Evolutionary conservation across 495 filamentous ascomycete genomes (phyloP).

Genomic region (Saxophila tyrrhenica): DNA sequence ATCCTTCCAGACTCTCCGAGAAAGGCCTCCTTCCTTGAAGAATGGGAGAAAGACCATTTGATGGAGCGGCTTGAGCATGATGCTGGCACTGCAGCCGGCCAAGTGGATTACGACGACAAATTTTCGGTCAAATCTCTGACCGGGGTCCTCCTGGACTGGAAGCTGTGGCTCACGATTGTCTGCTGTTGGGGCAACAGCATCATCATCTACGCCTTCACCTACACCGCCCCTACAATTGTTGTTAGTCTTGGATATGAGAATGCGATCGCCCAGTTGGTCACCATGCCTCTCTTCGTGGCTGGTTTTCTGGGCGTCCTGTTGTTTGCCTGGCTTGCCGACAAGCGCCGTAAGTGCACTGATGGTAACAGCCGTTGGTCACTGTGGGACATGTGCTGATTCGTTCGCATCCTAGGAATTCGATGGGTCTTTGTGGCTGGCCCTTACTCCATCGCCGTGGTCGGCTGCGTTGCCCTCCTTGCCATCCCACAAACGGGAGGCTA

Average conservation of each 20-base stretch:
- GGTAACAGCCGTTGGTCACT: no score
- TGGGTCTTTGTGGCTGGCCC: constrained; percentile 50
- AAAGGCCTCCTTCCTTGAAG: constrained; percentile 42
- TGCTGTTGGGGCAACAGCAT: constrained; percentile 49
- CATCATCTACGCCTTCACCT: constrained; percentile 55
- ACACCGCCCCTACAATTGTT: constrained; percentile 56
- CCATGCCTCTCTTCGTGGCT: constrained; percentile 54
- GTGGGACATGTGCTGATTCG: no score
- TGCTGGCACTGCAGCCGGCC: neutral
- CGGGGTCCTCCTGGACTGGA: constrained; percentile 58
- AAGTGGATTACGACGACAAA: neutral
- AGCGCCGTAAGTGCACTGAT: neutral
- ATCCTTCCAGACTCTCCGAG: constrained; percentile 57
- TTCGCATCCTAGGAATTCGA: constrained; percentile 28
- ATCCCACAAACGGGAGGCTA: constrained; percentile 27
- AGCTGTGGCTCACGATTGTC: constrained; percentile 57
- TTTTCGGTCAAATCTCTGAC: constrained; percentile 30
- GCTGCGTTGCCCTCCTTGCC: constrained; percentile 52
- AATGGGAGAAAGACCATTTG: constrained; percentile 24
- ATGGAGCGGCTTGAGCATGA: constrained; percentile 41
- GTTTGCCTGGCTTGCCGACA: constrained; percentile 49
- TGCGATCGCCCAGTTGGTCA: constrained; percentile 57
- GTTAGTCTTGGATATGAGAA: constrained; percentile 37
- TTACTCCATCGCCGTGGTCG: constrained; percentile 39
- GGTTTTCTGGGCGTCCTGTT: constrained; percentile 48